Conservation (phyloP, 2,329 filamentous ascomycete species). For the Xylariaceae sp. region DNA sequence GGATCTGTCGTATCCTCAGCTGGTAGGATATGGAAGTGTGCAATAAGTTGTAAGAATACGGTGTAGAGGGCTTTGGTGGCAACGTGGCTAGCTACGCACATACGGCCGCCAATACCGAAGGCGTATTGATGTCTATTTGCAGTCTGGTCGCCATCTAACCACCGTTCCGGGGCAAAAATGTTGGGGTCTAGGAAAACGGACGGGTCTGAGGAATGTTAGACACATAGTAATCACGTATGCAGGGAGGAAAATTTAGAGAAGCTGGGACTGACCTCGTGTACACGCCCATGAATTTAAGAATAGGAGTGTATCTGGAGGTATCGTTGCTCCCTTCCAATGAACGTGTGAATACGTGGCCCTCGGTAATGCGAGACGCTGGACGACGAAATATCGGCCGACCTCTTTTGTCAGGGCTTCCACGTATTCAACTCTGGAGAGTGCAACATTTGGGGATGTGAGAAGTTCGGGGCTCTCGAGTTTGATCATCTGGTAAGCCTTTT, state of each 20-base stretch:
- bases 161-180: constrained; percentile 57
- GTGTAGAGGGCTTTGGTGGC: constrained; percentile 58
- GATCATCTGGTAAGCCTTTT: constrained; percentile 30
- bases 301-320: constrained; percentile 56
- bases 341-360: constrained; percentile 31
- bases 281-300: constrained; percentile 38
- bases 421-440: constrained; percentile 24
- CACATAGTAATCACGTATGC: too few species aligned
- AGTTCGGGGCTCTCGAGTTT: constrained; percentile 10
- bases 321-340: constrained; percentile 36
- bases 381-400: constrained; percentile 23
- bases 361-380: constrained; percentile 23
- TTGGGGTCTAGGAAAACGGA: constrained; percentile 67
- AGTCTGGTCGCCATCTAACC: constrained; percentile 38
- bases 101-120: constrained; percentile 56
- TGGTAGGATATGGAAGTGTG: constrained; percentile 50
- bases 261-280: constrained; percentile 27
- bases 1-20: constrained; percentile 21
- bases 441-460: constrained; percentile 18
- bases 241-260: not conserved
- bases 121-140: constrained; percentile 52
- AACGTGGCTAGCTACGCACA: constrained; percentile 57
- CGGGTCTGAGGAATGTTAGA: constrained; percentile 44
- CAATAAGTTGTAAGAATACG: constrained; percentile 53
- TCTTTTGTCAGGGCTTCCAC: constrained; percentile 25